Evolutionary conservation across 257 asterid genomes (phyloP).

Genomic region (Solanum pennellii): DNA sequence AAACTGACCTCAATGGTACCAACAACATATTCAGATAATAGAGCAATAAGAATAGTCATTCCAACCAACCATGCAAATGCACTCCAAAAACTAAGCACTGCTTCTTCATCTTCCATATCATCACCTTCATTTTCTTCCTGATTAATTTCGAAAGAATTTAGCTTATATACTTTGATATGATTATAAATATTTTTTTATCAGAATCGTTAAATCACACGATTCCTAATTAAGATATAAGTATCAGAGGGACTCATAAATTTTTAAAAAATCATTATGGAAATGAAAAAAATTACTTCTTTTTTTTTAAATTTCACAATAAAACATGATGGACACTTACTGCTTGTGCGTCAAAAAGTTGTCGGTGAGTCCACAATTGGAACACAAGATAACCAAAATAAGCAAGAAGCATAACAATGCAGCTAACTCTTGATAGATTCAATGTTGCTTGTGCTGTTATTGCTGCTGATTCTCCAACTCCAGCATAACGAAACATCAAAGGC

Average conservation of each 20-base stretch:
- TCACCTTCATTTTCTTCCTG: conserved; percentile 18
- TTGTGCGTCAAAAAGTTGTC: conserved; percentile 50
- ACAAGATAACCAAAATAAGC: conserved; percentile 65
- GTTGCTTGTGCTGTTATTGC: conserved; percentile 13
- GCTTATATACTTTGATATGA: background rate
- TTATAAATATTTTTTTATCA: background rate
- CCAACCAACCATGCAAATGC: conserved; percentile 54
- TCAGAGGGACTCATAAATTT: background rate
- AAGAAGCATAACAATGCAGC: conserved; percentile 63
- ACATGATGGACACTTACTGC: conserved; percentile 13
- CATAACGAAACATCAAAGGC: conserved; percentile 47
- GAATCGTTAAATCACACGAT: background rate
- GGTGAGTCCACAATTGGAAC: conserved; percentile 80
- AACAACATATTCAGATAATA: conserved; percentile 74
- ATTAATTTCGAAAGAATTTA: background rate
- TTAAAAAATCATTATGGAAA: too few relatives aligned
- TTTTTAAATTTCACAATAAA: background rate
- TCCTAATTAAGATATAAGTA: too few relatives aligned
- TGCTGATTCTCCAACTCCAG: conserved; percentile 22
- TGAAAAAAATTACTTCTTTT: too few relatives aligned
- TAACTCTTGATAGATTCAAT: conserved; percentile 54
- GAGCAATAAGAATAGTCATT: conserved; percentile 67
- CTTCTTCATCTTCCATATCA: conserved; percentile 21
- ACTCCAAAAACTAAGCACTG: conserved; percentile 68
- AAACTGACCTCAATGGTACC: conserved; percentile 71